These are phyloP conservation scores for Notholithocarpus densiflorus DNA, from an alignment of 306 rosid genomes.

Conservation along the genomic window DNA sequence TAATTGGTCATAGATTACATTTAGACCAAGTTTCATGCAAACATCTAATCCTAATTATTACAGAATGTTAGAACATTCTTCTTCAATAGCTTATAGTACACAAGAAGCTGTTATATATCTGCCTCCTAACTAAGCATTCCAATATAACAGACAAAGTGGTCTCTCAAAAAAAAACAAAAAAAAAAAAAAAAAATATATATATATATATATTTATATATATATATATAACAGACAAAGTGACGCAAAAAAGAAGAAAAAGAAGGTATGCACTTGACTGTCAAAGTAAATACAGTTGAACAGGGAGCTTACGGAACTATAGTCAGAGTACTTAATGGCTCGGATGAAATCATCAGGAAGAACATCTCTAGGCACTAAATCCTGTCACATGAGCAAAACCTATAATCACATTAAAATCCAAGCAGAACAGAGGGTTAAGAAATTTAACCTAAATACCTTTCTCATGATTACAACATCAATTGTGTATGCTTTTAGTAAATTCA, in stretches of 20 bases:
- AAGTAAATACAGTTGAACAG: background rate
- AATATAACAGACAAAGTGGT: background rate
- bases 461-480: background rate
- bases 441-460: background rate
- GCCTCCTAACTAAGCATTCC: background rate
- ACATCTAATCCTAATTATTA: background rate
- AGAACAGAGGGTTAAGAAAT: background rate
- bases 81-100: background rate
- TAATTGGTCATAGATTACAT: background rate
- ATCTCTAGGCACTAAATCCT: slow-evolving; percentile 69
- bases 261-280: background rate
- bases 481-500: no score
- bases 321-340: slow-evolving; percentile 65
- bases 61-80: background rate
- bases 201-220: no score
- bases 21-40: background rate
- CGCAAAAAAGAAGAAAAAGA: background rate
- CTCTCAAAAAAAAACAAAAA: no score
- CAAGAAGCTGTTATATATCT: background rate
- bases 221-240: background rate
- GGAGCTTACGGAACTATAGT: slow-evolving; percentile 83
- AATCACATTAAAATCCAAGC: slow-evolving; percentile 22
- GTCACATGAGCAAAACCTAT: slow-evolving; percentile 30
- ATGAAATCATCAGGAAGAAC: slow-evolving; percentile 72
- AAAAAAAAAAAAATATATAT: no score